Base-by-base conservation (phyloP, 176 grass and related monocot species). In the Rhipidocladum racemiflorum region DNA sequence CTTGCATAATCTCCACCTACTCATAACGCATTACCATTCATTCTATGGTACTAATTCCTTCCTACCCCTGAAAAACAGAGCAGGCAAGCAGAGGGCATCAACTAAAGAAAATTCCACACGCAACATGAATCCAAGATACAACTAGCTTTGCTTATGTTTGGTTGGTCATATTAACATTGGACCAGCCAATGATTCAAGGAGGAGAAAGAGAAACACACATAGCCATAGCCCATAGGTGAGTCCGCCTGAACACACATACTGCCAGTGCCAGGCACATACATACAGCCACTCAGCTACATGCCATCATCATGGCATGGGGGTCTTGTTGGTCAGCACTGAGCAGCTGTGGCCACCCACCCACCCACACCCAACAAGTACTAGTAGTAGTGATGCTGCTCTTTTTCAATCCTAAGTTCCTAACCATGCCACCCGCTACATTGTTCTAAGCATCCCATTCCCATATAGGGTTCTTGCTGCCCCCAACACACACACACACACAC, bases 141-240 rank as follows among this genome's bases (percentile, higher is more conserved):
- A 11, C 54, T 87, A 54, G 64, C 18, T 64, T 68, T 21, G 18
- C 65, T 76, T 77, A 40, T 68, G 45, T 64, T 9, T 15, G 17
- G 38, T 45, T 63, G 6, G 11, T n/a, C 64, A 10, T 87, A 87
- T 87, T 87, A 83, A 88, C 79, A 87, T 77, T 43, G 59, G 25
- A 83, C 59, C 21, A 72, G 48, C 43, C 7, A 79, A 14, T n/a
- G 56, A 45, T 40, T 44, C 36, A 36, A 39, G 24, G 42, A 35
- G 32, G 42, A 32, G 72, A 17, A 28, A 45, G n/a, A n/a, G n/a
- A n/a, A n/a, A n/a, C n/a, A n/a, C n/a, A n/a, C n/a, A n/a, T n/a
- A n/a, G n/a, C n/a, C n/a, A n/a, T n/a, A n/a, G n/a, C n/a, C n/a
- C 78, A 72, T 16, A 78, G n/a, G 44, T 9, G 32, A 35, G 15